Evolutionary conservation across 2,329 filamentous ascomycete genomes (phyloP), one percentile per base, ranked within the genome.

Genomic region (Diplodia seriata): DNA sequence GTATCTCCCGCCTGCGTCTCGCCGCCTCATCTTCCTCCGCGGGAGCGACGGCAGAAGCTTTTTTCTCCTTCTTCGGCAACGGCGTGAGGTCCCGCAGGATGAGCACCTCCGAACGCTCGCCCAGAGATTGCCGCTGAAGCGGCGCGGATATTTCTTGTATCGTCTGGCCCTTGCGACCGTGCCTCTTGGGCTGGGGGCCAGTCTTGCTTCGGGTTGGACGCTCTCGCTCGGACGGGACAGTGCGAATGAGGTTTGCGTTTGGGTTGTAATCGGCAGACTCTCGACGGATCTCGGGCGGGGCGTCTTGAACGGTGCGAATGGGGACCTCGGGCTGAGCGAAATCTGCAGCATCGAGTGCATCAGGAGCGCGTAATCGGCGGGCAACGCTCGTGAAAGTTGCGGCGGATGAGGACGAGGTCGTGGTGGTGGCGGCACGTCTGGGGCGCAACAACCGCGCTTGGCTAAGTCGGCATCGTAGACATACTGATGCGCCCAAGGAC

Each of bases 381-480:
- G 50, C 14, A 47, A n/a, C 14, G 55, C 31, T 62, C 18, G 65
- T 18, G 43, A 63, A 62, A 53, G 62, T 50, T 70, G 70, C 7
- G 73, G 57, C 61, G 70, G 70, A n/a, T 71, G 71, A 7, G 73
- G 57, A 57, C 70, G 69, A 15, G 72, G 71, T 61, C n/a, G 43
- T 1, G 43, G n/a, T 20, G 29, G 29, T 23, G 29, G 15, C n/a
- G 14, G 53, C 18, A 29, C 31, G 29, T 54, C 26, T 55, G 20
- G 40, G 14, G 47, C 54, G 65, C 50, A 43, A 20, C 18, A 47
- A 14, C 20, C 72, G 74, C 64, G 71, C 72, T 64, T 73, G 71
- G 65, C 71, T 72, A 50, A 78, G 73, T 71, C 78, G 76, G 75
- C 78, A 80, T 71, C 76, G 76, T 51, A 79, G 70, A 75, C 77